These are phyloP conservation scores for Gossypium gossypioides DNA, from an alignment of 441 rosid genomes.

Conservation along the genomic window DNA sequence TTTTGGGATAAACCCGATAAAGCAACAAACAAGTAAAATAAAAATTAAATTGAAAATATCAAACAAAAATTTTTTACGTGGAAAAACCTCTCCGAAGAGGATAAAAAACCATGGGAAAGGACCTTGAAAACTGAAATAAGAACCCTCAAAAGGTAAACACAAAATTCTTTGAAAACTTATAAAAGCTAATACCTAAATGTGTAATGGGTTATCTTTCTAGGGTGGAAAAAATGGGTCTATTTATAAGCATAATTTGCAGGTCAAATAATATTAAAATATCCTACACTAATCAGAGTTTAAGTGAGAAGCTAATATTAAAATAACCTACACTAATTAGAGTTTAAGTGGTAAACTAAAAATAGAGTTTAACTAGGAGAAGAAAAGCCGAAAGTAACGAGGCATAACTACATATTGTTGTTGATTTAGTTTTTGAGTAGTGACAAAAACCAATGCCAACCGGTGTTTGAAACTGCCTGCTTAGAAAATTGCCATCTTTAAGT, in stretches of 20 bases:
- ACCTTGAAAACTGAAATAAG: not conserved
- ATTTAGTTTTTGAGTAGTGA: not conserved
- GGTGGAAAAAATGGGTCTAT: not conserved
- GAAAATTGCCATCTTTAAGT: not conserved
- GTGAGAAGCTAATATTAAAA: not conserved
- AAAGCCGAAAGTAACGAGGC: not conserved
- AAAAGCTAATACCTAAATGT: not conserved
- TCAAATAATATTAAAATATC: not conserved
- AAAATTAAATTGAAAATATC: not conserved
- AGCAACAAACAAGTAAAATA: not conserved
- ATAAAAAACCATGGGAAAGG: not conserved
- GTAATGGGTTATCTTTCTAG: not conserved
- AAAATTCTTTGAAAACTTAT: too few relatives aligned
- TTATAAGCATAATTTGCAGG: not conserved
- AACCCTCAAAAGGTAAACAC: not conserved
- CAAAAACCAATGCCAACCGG: not conserved
- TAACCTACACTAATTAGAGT: not conserved
- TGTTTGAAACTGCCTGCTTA: not conserved
- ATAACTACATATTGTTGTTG: not conserved
- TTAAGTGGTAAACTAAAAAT: not conserved
- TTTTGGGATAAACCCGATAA: not conserved
- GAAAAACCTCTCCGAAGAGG: not conserved
- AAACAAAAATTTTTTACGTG: not conserved
- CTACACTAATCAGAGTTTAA: not conserved
- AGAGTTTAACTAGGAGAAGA: not conserved